Evolutionary conservation across 345 rosid species (phyloP).

Genomic region (Brassica juncea): DNA sequence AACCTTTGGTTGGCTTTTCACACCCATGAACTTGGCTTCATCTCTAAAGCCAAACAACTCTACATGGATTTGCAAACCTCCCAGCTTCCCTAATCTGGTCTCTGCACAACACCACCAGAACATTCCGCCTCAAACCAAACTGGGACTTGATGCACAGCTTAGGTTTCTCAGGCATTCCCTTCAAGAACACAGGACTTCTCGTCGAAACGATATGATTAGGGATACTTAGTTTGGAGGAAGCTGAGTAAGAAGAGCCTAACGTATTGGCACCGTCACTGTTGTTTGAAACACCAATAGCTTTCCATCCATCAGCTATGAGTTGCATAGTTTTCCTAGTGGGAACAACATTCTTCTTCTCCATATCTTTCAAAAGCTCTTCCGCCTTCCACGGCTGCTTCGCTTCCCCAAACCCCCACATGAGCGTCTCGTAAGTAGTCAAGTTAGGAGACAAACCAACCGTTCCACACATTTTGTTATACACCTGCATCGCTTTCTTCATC

Average conservation of each 20-base stretch:
- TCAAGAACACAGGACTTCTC: constrained; percentile 29
- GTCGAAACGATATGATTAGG: constrained; percentile 41
- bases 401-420: constrained; percentile 90
- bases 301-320: constrained; percentile 84
- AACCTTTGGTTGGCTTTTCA: constrained; percentile 27
- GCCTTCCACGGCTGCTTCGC: constrained; percentile 85
- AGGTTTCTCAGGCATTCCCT: constrained; percentile 24
- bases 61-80: constrained; percentile 39
- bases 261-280: constrained; percentile 57
- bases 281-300: constrained; percentile 56
- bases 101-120: constrained; percentile 43
- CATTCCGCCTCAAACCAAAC: constrained; percentile 30
- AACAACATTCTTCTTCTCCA: constrained; percentile 62
- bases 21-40: constrained; percentile 1
- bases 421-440: constrained; percentile 78
- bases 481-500: constrained; percentile 67
- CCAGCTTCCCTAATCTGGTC: constrained; percentile 41
- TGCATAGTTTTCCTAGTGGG: constrained; percentile 63
- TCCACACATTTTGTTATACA: constrained; percentile 64
- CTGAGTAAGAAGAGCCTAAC: constrained; percentile 37
- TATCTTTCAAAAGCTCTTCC: constrained; percentile 63
- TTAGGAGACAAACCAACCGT: constrained; percentile 56
- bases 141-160: constrained; percentile 27
- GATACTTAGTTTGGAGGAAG: constrained; percentile 29
- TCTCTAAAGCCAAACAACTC: constrained; percentile 31